phyloP scores from a whole-genome alignment of 2,329 filamentous ascomycete species.

The Colletotrichum viniferum region DNA sequence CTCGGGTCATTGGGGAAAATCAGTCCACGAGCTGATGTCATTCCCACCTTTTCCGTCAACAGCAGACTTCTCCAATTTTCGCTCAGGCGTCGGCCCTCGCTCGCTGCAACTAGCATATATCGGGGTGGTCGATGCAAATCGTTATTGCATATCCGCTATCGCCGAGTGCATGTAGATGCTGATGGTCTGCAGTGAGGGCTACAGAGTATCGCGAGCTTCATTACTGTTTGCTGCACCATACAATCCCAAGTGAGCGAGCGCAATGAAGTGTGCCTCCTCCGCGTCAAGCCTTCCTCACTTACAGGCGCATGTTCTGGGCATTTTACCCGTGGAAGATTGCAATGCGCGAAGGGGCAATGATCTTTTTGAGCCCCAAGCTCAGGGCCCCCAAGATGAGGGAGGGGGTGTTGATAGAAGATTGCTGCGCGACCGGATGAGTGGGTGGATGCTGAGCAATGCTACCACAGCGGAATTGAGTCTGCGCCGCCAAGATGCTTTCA shows the following conservation, averaged over 20 bases:
- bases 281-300: not conserved
- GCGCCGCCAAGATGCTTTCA: not conserved
- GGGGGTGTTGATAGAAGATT: not conserved
- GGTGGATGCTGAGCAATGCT: not conserved
- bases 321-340: not conserved
- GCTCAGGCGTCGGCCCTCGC: not conserved
- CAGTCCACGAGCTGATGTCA: constrained; percentile 20
- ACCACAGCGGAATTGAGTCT: not conserved
- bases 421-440: not conserved
- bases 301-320: not conserved
- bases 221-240: not conserved
- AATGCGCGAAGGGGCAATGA: not conserved
- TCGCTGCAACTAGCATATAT: not conserved
- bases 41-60: constrained; percentile 13
- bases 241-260: not conserved
- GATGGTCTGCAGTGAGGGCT: not conserved
- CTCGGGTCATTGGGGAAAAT: not conserved
- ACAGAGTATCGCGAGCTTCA: not conserved
- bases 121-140: not conserved
- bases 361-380: not conserved
- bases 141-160: not conserved
- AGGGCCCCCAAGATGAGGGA: not conserved
- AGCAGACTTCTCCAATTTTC: not conserved
- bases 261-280: not conserved
- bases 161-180: not conserved